Evolutionary conservation across 768 basidiomycete genomes (phyloP).

Genomic region (Phanerodontia chrysosporium): DNA sequence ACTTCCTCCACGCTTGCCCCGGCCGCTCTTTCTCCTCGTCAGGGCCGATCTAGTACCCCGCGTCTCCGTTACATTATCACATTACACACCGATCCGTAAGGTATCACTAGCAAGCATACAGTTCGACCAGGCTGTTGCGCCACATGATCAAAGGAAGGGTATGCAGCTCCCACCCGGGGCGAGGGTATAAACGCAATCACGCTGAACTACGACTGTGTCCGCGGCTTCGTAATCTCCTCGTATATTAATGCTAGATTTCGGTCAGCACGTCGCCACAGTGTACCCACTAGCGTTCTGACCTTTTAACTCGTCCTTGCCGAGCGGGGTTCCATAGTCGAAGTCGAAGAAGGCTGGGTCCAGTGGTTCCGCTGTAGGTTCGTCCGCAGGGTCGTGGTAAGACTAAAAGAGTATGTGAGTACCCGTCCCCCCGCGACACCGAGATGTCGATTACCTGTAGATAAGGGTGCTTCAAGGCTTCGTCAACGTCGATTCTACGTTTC

Average conservation of each 20-base stretch:
- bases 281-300: slow-evolving; percentile 37
- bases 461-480: slow-evolving; percentile 84
- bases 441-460: slow-evolving; percentile 64
- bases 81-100: not conserved
- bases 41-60: not conserved
- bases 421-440: not conserved
- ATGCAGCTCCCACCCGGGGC: not conserved
- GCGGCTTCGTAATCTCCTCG: slow-evolving; percentile 28
- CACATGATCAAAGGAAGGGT: not conserved
- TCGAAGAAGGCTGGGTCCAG: slow-evolving; percentile 79
- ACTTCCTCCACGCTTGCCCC: slow-evolving; percentile 1
- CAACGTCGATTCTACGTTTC: slow-evolving; percentile 81
- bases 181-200: not conserved
- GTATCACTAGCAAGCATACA: not conserved
- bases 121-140: not conserved
- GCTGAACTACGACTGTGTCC: not conserved
- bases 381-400: slow-evolving; percentile 86
- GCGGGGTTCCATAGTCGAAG: slow-evolving; percentile 67
- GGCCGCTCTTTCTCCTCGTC: slow-evolving; percentile 5
- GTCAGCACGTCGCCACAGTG: not conserved
- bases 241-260: slow-evolving; percentile 26
- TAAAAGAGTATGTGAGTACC: slow-evolving; percentile 20
- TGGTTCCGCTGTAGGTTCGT: slow-evolving; percentile 79
- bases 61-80: not conserved
- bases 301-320: slow-evolving; percentile 69